phyloP scores from a whole-genome alignment of 2,329 filamentous ascomycete species.

The Claviceps arundinis region DNA sequence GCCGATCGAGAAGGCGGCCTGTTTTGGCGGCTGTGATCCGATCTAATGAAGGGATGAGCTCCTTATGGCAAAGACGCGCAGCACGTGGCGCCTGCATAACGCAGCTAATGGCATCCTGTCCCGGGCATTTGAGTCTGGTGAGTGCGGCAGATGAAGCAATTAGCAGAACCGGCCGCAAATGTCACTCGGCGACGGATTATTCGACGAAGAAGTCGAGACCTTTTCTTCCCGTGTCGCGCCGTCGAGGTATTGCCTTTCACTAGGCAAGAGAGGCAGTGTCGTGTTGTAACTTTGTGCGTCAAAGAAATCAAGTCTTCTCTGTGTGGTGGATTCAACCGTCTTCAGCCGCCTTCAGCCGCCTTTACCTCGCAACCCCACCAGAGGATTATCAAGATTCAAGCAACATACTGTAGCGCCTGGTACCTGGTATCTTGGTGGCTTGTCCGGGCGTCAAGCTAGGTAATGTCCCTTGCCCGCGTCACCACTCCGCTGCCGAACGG shows the following conservation, averaged over 20 bases:
- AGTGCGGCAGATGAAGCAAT: not conserved
- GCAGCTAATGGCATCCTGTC: constrained; percentile 1
- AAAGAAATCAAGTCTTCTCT: too few species aligned
- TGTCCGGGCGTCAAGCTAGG: not conserved
- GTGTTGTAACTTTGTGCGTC: too few species aligned
- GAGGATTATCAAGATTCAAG: too few species aligned
- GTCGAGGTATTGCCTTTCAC: too few species aligned
- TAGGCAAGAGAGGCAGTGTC: too few species aligned
- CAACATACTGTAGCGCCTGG: too few species aligned
- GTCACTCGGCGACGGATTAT: not conserved
- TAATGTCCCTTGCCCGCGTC: not conserved
- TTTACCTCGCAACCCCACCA: too few species aligned
- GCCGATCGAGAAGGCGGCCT: not conserved
- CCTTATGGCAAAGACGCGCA: not conserved
- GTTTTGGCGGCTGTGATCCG: constrained; percentile 1
- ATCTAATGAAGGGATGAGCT: not conserved
- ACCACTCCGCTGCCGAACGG: not conserved
- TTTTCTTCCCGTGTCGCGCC: not conserved
- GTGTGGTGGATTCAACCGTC: too few species aligned
- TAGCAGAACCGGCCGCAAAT: not conserved
- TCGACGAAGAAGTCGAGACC: not conserved
- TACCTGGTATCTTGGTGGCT: not conserved
- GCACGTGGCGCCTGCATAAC: constrained; percentile 6
- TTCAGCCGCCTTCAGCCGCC: too few species aligned
- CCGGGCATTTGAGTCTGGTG: not conserved